Base-by-base conservation (phyloP, 2,329 filamentous ascomycete genomes). In the Penicillium capsulatum region DNA sequence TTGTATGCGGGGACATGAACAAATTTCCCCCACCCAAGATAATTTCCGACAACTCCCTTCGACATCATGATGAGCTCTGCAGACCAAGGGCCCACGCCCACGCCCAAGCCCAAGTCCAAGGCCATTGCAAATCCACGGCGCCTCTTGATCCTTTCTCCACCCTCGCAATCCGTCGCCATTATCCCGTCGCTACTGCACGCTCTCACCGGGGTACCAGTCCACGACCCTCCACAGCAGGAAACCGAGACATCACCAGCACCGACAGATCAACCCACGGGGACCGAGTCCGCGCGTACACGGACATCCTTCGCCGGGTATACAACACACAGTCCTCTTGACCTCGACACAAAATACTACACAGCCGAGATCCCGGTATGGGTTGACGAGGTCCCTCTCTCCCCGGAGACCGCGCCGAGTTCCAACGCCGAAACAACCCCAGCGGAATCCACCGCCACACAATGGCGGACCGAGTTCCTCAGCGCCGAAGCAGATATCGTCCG, bases 361-460 rank as follows among this genome's bases (percentile, higher is more conserved):
- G 59, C 66, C 4, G 64, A 71, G 11, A 55, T 72, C 15, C 66
- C 63, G 11, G 59, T 72, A 31, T 72, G 69, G 69, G 68, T 71
- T 14, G 69, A 72, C 36, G 68, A 71, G 47, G 58, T 72, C 9
- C 65, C 67, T 1, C 40, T 61, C 10, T 26, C 19, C 3, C 29
- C 36, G 1, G 19, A 40, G 8, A 26, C 19, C n/a, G n/a, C n/a
- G n/a, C n/a, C n/a, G n/a, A n/a, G n/a, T n/a, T n/a, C n/a, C n/a
- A n/a, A n/a, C n/a, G n/a, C 26, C 4, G 11, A 28, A 11, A 7
- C 26, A 28, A 51, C 38, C 32, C 45, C 28, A 26, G 34, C 36
- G 14, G 42, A 48, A 14, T 39, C 48, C 5, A 36, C 51, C 17
- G 13, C 32, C 4, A 5, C 19, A 22, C 50, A 59, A 52, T 72